Evolutionary conservation across 345 rosid species (phyloP).

Genomic region (Populus pruinosa): DNA sequence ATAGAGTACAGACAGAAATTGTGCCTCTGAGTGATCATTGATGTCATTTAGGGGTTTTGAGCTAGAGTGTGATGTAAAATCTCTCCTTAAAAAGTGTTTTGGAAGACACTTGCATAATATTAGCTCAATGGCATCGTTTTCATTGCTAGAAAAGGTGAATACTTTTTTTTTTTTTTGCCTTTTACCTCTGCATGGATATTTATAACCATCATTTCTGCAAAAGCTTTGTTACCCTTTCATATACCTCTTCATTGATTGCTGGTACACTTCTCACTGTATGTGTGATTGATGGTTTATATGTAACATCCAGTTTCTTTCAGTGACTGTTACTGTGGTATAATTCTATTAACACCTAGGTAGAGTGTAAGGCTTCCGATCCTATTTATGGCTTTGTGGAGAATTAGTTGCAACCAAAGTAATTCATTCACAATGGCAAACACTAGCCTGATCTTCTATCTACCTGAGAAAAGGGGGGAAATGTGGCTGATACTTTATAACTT

Average conservation of each 20-base stretch:
- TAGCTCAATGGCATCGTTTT: not conserved
- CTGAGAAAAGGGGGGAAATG: not conserved
- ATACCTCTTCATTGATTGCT: not conserved
- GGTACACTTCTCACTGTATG: not conserved
- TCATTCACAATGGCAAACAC: no score
- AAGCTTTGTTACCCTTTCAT: not conserved
- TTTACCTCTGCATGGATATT: not conserved
- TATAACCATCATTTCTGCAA: not conserved
- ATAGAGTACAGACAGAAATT: not conserved
- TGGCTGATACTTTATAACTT: not conserved
- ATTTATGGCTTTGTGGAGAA: not conserved
- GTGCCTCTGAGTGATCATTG: not conserved
- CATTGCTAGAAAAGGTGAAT: not conserved
- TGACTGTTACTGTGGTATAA: slow-evolving; percentile 8
- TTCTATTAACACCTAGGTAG: not conserved
- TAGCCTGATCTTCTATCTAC: not conserved
- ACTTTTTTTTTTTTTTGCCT: not conserved
- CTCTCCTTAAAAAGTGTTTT: not conserved
- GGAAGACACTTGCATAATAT: not conserved
- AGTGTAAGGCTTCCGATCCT: not conserved
- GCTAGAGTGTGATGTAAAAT: not conserved
- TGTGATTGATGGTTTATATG: not conserved
- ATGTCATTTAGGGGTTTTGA: not conserved
- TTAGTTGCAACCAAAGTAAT: not conserved
- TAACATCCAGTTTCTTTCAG: slow-evolving; percentile 4